Percentiles rank a stretch among this genome's conserved stretches.
Evolutionary conservation across 345 rosid genomes (phyloP).

Genomic region (Gossypium australe): DNA sequence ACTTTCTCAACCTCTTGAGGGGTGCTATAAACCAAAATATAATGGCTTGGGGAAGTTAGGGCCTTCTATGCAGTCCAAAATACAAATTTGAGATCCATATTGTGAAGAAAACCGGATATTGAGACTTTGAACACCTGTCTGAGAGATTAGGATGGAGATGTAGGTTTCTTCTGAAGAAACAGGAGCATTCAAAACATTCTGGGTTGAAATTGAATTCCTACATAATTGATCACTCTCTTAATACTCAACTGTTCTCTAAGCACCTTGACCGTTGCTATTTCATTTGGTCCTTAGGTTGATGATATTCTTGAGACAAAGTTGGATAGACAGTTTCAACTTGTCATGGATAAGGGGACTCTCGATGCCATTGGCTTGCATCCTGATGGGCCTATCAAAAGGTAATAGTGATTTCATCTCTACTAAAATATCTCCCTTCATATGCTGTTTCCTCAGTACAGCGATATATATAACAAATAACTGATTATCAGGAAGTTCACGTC

Average conservation of each 20-base stretch:
- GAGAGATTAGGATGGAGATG: not conserved
- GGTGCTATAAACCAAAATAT: not conserved
- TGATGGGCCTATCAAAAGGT: constrained; percentile 89
- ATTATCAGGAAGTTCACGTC: not conserved
- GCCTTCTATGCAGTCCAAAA: not conserved
- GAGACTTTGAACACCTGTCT: not conserved
- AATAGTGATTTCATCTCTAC: not conserved
- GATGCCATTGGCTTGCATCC: constrained; percentile 99
- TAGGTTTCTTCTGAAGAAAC: not conserved
- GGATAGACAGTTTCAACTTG: constrained; percentile 66
- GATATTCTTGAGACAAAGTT: constrained; percentile 81
- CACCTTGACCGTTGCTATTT: not conserved
- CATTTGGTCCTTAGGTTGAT: constrained; percentile 54
- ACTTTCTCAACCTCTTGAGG: not conserved
- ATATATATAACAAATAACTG: not conserved
- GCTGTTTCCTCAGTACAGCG: not conserved
- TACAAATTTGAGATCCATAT: not conserved
- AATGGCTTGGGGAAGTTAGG: not conserved
- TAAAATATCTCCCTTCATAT: not conserved
- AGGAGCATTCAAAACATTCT: not conserved
- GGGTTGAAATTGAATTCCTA: not conserved
- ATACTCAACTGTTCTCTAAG: not conserved
- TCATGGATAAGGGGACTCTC: constrained; percentile 93
- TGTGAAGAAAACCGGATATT: not conserved
- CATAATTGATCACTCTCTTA: not conserved